These are phyloP conservation scores for Chalara sp. DNA, from an alignment of 2,329 filamentous ascomycete genomes.

Conservation along the genomic window DNA sequence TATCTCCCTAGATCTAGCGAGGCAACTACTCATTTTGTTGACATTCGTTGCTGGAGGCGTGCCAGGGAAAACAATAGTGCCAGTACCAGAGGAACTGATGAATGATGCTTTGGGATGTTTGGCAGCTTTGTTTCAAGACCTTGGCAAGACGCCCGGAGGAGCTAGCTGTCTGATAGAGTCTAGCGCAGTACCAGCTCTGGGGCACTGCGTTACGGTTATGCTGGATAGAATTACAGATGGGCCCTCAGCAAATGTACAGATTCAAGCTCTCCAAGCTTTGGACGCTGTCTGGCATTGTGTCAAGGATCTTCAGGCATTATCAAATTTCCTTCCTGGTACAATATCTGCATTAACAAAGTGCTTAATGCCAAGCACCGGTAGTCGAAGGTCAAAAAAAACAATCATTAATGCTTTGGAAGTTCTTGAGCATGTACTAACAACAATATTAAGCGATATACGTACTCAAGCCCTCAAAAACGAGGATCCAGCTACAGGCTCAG, in stretches of 20 bases:
- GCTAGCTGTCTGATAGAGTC: constrained; percentile 45
- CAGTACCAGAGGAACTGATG: constrained; percentile 66
- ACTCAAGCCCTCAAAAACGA: constrained; percentile 33
- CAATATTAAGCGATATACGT: constrained; percentile 51
- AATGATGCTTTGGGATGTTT: constrained; percentile 66
- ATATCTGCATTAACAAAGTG: constrained; percentile 71
- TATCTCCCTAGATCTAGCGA: constrained; percentile 65
- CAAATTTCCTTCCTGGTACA: constrained; percentile 81
- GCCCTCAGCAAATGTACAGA: constrained; percentile 59
- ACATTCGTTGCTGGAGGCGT: constrained; percentile 73
- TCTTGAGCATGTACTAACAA: constrained; percentile 46
- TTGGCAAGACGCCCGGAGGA: constrained; percentile 43
- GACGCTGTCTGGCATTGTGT: constrained; percentile 56
- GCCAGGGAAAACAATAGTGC: constrained; percentile 45
- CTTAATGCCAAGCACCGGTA: constrained; percentile 61
- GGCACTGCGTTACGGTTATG: constrained; percentile 74
- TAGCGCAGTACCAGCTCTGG: constrained; percentile 67
- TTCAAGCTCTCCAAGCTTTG: constrained; percentile 61
- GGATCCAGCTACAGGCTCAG: constrained; percentile 16
- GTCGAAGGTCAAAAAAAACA: constrained; percentile 53
- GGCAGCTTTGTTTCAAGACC: constrained; percentile 54
- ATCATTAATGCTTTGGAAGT: constrained; percentile 55
- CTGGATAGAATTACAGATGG: constrained; percentile 66
- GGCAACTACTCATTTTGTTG: constrained; percentile 79
- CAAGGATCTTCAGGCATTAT: constrained; percentile 66